Evolutionary conservation across 805 yeast genomes (phyloP), one percentile per base, ranked within the genome.

Genomic region (Jamesozyma gamospora): DNA sequence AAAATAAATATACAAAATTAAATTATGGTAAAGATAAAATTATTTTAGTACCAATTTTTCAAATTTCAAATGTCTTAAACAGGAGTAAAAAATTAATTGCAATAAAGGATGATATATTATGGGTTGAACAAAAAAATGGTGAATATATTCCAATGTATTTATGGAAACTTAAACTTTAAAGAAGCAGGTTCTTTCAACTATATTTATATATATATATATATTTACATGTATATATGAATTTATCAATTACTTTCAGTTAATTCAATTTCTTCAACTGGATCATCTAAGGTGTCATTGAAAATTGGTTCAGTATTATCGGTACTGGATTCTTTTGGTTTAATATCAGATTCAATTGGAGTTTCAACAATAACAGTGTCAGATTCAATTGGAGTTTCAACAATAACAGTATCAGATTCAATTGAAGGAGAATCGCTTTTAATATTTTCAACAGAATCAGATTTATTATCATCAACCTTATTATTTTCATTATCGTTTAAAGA

Each of bases 21-120:
- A 44, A 49, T 58, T 25, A 53, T 45, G 48, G 58, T 55, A 15
- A 68, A 62, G 39, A 45, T 17, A 36, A 41, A 19, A 40, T 37
- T 18, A 28, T 37, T 1, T 35, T 55, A 14, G 59, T 47, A 1
- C 62, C 61, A 8, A 33, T 51, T 10, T 56, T 54, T 31, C 40
- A 45, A 15, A 36, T 58, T 3, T 31, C 36, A 10, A 39, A 36
- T 3, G 41, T 33, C 16, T 31, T 24, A 17, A 30, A 12, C 9
- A 28, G 28, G 10, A 13, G 16, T 4, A 32, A 24, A 11, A 34
- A 36, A 21, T 30, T 28, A 6, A 41, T 56, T 13, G 83, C 73
- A 45, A 67, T 83, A 6, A 71, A 71, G 28, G 77, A 78, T 34
- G 88, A 85, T 47, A 78, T 83, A 2, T 48, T 86, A 18, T 85